Conservation (phyloP, 345 rosid genomes). For the Aquilaria sinensis region DNA sequence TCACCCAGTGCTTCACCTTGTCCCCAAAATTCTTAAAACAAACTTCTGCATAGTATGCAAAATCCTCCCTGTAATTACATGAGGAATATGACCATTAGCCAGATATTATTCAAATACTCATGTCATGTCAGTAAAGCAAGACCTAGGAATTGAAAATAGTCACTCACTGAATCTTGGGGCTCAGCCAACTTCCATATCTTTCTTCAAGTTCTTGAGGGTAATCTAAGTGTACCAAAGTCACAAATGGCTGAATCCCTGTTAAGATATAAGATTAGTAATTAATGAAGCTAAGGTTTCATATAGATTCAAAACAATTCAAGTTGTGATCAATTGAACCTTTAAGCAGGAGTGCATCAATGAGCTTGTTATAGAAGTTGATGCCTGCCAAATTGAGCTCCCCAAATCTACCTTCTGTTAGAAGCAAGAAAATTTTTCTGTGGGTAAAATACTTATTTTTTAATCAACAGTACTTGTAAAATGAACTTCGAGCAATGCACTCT, state of each 20-base stretch:
- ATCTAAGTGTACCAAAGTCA: conserved; percentile 56
- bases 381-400: conserved; percentile 53
- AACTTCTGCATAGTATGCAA: conserved; percentile 33
- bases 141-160: neutral
- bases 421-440: neutral
- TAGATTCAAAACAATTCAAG: no score
- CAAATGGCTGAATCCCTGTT: conserved; percentile 62
- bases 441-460: no score
- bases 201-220: conserved; percentile 55
- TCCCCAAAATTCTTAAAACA: conserved; percentile 57
- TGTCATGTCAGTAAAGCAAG: neutral
- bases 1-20: conserved; percentile 49
- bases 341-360: conserved; percentile 46
- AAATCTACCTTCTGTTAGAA: conserved; percentile 53
- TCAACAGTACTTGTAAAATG: neutral
- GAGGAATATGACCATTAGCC: neutral
- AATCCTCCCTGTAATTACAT: conserved; percentile 37
- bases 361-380: conserved; percentile 43
- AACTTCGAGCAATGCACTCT: neutral
- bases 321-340: conserved; percentile 23
- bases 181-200: conserved; percentile 68
- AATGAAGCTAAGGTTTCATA: neutral
- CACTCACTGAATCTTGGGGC: conserved; percentile 42
- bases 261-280: no score
- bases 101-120: no score